phyloP scores from a whole-genome alignment of 768 basidiomycete genomes.

The Lyophyllum decastes region DNA sequence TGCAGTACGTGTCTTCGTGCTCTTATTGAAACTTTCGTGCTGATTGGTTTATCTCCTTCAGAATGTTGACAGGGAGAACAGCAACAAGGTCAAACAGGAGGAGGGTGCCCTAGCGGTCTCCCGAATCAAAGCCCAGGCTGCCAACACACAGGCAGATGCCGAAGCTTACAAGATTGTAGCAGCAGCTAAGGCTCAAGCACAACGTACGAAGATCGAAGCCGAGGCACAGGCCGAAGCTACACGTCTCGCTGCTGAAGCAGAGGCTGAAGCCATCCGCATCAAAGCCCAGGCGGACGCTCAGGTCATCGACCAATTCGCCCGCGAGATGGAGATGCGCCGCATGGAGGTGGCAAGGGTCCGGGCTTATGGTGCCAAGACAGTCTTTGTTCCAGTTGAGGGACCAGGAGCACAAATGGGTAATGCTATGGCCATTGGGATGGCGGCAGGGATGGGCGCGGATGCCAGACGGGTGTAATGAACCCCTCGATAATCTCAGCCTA shows the following conservation, averaged over 20 bases:
- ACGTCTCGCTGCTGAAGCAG: conserved; percentile 72
- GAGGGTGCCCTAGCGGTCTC: conserved; percentile 79
- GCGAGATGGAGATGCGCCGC: conserved; percentile 74
- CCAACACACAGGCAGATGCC: conserved; percentile 68
- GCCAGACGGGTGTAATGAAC: conserved; percentile 14
- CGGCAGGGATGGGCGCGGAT: conserved; percentile 59
- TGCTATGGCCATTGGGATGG: conserved; percentile 71
- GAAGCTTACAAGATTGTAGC: conserved; percentile 76
- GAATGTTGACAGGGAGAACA: conserved; percentile 87
- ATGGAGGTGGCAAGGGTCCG: conserved; percentile 62
- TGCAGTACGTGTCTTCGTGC: conserved; percentile 47
- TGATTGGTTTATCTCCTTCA: conserved; percentile 23
- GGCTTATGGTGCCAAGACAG: conserved; percentile 68
- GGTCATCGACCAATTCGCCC: conserved; percentile 66
- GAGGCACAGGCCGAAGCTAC: conserved; percentile 79
- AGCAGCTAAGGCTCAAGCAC: conserved; percentile 72
- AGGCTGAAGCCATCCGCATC: conserved; percentile 66
- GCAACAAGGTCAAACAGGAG: conserved; percentile 85
- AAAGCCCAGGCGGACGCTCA: conserved; percentile 64
- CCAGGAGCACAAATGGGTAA: conserved; percentile 58
- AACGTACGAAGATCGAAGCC: conserved; percentile 72
- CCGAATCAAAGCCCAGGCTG: conserved; percentile 70
- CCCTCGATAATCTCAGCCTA: too few species aligned
- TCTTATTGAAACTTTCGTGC: neutral
- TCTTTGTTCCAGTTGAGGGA: conserved; percentile 71